These are phyloP conservation scores for Apiospora rasikravindrae DNA, from an alignment of 2,329 filamentous ascomycete species.

Conservation along the genomic window DNA sequence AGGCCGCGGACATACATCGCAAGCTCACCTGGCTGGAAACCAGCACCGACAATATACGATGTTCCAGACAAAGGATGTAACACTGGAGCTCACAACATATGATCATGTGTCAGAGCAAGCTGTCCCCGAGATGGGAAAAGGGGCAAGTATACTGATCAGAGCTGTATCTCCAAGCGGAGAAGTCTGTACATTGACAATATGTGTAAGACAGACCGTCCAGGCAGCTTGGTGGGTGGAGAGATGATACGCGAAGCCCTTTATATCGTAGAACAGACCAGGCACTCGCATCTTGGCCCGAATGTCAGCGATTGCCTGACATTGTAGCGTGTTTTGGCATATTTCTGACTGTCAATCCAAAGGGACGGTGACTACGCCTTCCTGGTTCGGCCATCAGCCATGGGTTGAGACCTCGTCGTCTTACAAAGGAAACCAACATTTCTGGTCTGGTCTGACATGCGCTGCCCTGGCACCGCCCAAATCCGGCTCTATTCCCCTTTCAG, in stretches of 20 bases:
- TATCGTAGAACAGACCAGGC: not conserved
- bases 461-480: not conserved
- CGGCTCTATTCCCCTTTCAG: constrained; percentile 14
- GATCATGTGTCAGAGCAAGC: not conserved
- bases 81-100: not conserved
- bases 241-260: not conserved
- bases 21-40: not conserved
- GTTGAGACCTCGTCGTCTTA: not conserved
- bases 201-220: not conserved
- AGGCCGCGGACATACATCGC: not conserved
- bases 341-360: not conserved
- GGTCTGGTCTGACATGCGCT: not conserved
- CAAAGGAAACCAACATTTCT: not conserved
- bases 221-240: not conserved
- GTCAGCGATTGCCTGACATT: not conserved
- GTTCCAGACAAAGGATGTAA: not conserved
- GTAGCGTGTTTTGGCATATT: not conserved
- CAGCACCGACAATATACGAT: not conserved
- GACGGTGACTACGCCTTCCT: not conserved
- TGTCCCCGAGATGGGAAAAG: not conserved
- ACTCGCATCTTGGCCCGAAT: not conserved
- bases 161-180: not conserved
- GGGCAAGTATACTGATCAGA: not conserved
- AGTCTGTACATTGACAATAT: too few species aligned
- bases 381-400: not conserved